Conservation (phyloP, 108 stramenopile species). For the Nitzschia palea region DNA sequence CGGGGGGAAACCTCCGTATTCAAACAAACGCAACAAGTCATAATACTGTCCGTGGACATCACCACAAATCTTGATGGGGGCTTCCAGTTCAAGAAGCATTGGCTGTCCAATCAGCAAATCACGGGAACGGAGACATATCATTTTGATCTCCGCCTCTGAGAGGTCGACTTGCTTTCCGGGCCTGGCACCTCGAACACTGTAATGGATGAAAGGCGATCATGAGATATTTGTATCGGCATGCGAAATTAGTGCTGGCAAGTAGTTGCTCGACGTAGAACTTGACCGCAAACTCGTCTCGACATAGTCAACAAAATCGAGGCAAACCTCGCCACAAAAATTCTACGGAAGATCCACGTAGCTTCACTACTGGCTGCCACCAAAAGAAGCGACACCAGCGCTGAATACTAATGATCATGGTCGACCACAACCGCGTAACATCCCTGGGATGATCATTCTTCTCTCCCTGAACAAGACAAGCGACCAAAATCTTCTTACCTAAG, state of each 20-base stretch:
- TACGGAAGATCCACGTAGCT: too few relatives aligned
- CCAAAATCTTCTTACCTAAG: slow-evolving; percentile 47
- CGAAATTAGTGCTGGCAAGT: too few relatives aligned
- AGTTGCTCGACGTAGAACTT: too few relatives aligned
- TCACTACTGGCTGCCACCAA: too few relatives aligned
- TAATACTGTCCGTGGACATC: slow-evolving; percentile 98
- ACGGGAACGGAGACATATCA: slow-evolving; percentile 90
- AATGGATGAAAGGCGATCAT: not conserved
- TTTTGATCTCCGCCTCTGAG: slow-evolving; percentile 90
- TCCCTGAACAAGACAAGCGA: not conserved
- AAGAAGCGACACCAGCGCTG: too few relatives aligned
- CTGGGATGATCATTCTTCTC: too few relatives aligned
- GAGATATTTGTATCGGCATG: too few relatives aligned
- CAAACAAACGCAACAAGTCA: slow-evolving; percentile 96
- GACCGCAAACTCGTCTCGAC: too few relatives aligned
- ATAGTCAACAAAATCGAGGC: too few relatives aligned
- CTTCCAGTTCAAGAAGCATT: slow-evolving; percentile 97
- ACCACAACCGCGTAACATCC: too few relatives aligned
- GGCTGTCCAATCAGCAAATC: slow-evolving; percentile 96
- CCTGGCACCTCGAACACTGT: slow-evolving; percentile 83
- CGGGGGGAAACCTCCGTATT: slow-evolving; percentile 98
- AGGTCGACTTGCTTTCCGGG: slow-evolving; percentile 90
- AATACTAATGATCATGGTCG: too few relatives aligned
- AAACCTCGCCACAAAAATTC: too few relatives aligned
- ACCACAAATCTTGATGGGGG: slow-evolving; percentile 98